A percentile compares a stretch with the other conserved stretches of the same genome.
Conservation (phyloP, 2,329 filamentous ascomycete genomes). For the Knufia petricola region DNA sequence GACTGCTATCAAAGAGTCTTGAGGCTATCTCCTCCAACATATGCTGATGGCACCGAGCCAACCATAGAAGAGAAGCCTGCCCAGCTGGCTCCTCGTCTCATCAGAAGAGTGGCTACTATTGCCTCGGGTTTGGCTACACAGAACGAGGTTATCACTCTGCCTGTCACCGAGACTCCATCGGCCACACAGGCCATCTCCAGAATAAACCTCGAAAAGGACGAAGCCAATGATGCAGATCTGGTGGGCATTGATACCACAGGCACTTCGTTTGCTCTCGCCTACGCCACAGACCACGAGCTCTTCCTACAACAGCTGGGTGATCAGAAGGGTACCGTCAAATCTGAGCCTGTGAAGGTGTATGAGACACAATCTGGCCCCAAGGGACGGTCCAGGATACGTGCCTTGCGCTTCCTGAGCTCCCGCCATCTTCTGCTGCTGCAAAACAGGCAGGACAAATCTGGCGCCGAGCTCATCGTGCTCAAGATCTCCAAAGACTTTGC, state of each 20-base stretch:
- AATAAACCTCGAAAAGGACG: conserved; percentile 42
- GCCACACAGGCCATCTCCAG: conserved; percentile 48
- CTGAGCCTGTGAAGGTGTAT: conserved; percentile 15
- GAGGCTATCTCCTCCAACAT: conserved; percentile 46
- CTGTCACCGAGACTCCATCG: conserved; percentile 40
- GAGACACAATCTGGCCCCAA: conserved; percentile 21
- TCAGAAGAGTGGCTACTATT: conserved; percentile 58
- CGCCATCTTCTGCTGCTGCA: conserved; percentile 45
- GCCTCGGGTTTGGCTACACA: conserved; percentile 68
- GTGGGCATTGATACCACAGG: conserved; percentile 10
- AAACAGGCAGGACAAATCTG: conserved; percentile 45
- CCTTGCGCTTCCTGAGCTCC: conserved; percentile 34
- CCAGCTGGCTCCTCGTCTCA: conserved; percentile 6
- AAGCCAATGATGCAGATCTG: conserved; percentile 33
- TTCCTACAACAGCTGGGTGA: conserved; percentile 54
- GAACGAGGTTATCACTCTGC: conserved; percentile 70
- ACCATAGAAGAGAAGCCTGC: conserved; percentile 25
- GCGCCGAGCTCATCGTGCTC: conserved; percentile 47
- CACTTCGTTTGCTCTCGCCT: conserved; percentile 58
- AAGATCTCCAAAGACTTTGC: conserved; percentile 22
- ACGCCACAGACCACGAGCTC: conserved; percentile 67
- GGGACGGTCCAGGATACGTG: conserved; percentile 38
- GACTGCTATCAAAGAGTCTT: conserved; percentile 53
- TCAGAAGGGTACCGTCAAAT: conserved; percentile 37
- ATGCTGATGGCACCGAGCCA: conserved; percentile 32